Conservation (phyloP, 805 yeast species). For the Candida insectorum region DNA sequence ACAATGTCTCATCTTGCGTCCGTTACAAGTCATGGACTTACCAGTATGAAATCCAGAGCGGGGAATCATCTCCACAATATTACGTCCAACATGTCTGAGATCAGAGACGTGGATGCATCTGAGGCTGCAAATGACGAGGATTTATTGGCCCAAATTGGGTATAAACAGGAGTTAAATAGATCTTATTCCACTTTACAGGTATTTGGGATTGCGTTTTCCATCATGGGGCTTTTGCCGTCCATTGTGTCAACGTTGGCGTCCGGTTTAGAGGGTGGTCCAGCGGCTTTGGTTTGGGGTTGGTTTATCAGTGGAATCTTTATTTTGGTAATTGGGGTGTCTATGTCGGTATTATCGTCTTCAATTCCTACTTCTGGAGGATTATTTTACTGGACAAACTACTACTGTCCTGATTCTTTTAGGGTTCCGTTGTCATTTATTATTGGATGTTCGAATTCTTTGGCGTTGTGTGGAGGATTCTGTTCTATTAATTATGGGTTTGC, state of each 20-base stretch:
- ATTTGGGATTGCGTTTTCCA: conserved; percentile 68
- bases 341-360: conserved; percentile 66
- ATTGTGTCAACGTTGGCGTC: conserved; percentile 53
- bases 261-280: conserved; percentile 62
- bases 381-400: conserved; percentile 48
- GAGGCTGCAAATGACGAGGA: conserved; percentile 17
- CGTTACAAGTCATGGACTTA: conserved; percentile 5
- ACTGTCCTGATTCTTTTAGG: conserved; percentile 53
- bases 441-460: conserved; percentile 67
- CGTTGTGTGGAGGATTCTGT: conserved; percentile 63
- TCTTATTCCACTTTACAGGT: conserved; percentile 59
- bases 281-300: conserved; percentile 75
- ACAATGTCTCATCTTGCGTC: conserved; percentile 4
- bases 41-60: conserved; percentile 6
- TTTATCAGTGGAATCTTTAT: conserved; percentile 54
- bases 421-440: conserved; percentile 58
- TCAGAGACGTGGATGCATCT: conserved; percentile 16
- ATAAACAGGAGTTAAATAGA: conserved; percentile 64
- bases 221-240: conserved; percentile 69
- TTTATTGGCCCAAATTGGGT: conserved; percentile 55
- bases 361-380: conserved; percentile 77
- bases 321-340: conserved; percentile 55
- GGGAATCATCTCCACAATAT: conserved; percentile 10
- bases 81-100: conserved; percentile 16
- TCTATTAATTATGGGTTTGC: conserved; percentile 71